A percentile compares a stretch with the other conserved stretches of the same genome.
Evolutionary conservation across 2,329 filamentous ascomycete genomes (phyloP).

Genomic region (Stachybotrys echinatus): DNA sequence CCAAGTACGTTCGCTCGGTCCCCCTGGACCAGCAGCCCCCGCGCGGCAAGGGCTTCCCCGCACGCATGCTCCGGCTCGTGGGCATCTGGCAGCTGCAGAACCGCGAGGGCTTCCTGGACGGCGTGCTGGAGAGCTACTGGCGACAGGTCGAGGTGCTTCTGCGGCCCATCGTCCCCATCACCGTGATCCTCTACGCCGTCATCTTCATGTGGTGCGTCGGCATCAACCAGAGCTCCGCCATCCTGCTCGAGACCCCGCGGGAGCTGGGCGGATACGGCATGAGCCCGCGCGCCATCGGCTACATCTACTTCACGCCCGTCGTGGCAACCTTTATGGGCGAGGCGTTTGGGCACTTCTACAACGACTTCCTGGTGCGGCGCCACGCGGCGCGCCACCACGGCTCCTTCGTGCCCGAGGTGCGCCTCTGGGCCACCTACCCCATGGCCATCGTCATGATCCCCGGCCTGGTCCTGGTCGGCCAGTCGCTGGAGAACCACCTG

Average conservation of each 20-base stretch:
- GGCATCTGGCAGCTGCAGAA: slow-evolving; percentile 9
- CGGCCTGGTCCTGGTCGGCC: slow-evolving; percentile 47
- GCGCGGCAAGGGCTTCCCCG: slow-evolving; percentile 18
- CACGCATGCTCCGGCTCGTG: slow-evolving; percentile 13
- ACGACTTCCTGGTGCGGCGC: slow-evolving; percentile 41
- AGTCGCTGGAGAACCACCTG: slow-evolving; percentile 38
- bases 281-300: slow-evolving; percentile 42
- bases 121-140: neutral
- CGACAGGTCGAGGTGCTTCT: neutral
- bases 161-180: neutral
- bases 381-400: slow-evolving; percentile 42
- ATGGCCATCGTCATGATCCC: slow-evolving; percentile 42
- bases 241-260: slow-evolving; percentile 31
- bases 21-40: slow-evolving; percentile 26
- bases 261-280: slow-evolving; percentile 42
- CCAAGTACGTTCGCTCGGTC: slow-evolving; percentile 42
- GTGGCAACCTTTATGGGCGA: slow-evolving; percentile 50
- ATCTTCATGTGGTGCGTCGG: slow-evolving; percentile 47
- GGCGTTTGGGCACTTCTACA: slow-evolving; percentile 48
- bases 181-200: slow-evolving; percentile 12
- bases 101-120: slow-evolving; percentile 11
- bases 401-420: slow-evolving; percentile 51
- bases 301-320: slow-evolving; percentile 54
- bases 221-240: slow-evolving; percentile 50
- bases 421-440: slow-evolving; percentile 42